These are phyloP conservation scores for Colletotrichum lindemuthianum DNA, from an alignment of 2,329 filamentous ascomycete genomes.

Conservation along the genomic window DNA sequence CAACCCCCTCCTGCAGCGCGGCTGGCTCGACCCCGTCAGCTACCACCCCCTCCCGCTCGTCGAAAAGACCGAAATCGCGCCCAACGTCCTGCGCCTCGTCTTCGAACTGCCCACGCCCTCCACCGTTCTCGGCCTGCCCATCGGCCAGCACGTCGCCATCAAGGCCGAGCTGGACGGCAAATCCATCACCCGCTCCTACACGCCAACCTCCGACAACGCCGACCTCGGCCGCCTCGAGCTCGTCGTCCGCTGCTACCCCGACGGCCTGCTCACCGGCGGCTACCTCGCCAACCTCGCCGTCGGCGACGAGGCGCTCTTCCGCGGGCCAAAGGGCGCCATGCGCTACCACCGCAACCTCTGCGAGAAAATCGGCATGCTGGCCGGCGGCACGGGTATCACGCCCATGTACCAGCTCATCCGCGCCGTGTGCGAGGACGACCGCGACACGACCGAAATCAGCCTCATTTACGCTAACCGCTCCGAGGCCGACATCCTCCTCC, in stretches of 20 bases:
- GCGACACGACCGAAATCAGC: constrained; percentile 65
- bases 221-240: constrained; percentile 61
- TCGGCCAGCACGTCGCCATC: constrained; percentile 66
- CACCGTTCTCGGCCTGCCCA: constrained; percentile 63
- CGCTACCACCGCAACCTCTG: constrained; percentile 55
- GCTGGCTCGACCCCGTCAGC: constrained; percentile 60
- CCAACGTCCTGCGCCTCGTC: constrained; percentile 56
- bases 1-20: constrained; percentile 52
- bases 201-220: constrained; percentile 61
- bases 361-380: constrained; percentile 64
- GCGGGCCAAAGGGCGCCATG: constrained; percentile 68
- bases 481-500: constrained; percentile 68
- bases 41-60: constrained; percentile 59
- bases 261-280: constrained; percentile 59
- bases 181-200: constrained; percentile 62
- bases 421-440: constrained; percentile 65
- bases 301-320: constrained; percentile 61
- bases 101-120: constrained; percentile 57
- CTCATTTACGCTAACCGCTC: constrained; percentile 69
- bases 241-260: constrained; percentile 61
- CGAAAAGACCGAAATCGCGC: constrained; percentile 51
- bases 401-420: constrained; percentile 65
- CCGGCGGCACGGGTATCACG: constrained; percentile 52
- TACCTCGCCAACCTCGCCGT: constrained; percentile 58
- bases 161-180: constrained; percentile 57